Base-by-base conservation (phyloP, 345 rosid genomes). In the Chamaenerion angustifolium region DNA sequence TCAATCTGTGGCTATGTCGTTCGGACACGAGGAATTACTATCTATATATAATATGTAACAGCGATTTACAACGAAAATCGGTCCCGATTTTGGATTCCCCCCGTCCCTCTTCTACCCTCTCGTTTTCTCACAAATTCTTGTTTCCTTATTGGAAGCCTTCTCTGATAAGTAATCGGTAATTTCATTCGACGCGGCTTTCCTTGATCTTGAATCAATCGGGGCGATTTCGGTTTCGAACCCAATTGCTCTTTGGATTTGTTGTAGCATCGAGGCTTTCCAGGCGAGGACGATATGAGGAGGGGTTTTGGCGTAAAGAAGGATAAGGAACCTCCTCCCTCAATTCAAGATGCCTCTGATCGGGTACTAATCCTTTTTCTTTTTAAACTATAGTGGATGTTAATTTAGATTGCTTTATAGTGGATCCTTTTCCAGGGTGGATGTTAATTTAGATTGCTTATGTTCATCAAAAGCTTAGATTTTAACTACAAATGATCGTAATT, bases 301-400 rank as follows among this genome's bases (percentile, higher is more conserved):
- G 83, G 86, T 0, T 90, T 90, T 51, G 98, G 98, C 56, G 68
- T 49, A 27, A 83, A 83, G 86, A 90, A n/a, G n/a, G n/a, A n/a
- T n/a, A n/a, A n/a, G n/a, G n/a, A n/a, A n/a, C n/a, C n/a, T n/a
- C n/a, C n/a, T n/a, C n/a, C n/a, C n/a, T n/a, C n/a, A n/a, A n/a
- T n/a, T n/a, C n/a, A n/a, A n/a, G n/a, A n/a, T n/a, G 82, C 98
- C 11, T 74, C 98, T 60, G 95, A 81, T 60, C 72, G 86, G 88
- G 95, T 89, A 18, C 41, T 48, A 0, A 45, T 49, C 13, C 46
- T 43, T 27, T 2, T 23, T 23, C 27, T 23, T 2, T 23, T 23
- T 11, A 40, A 11, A 40, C 17, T n/a, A n/a, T n/a, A n/a, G n/a
- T n/a, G n/a, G 15, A 18, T 10, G n/a, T n/a, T n/a, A n/a, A n/a